These are phyloP conservation scores for Suhomyces anneliseae DNA, from an alignment of 1,139 yeast genomes.

Conservation along the genomic window DNA sequence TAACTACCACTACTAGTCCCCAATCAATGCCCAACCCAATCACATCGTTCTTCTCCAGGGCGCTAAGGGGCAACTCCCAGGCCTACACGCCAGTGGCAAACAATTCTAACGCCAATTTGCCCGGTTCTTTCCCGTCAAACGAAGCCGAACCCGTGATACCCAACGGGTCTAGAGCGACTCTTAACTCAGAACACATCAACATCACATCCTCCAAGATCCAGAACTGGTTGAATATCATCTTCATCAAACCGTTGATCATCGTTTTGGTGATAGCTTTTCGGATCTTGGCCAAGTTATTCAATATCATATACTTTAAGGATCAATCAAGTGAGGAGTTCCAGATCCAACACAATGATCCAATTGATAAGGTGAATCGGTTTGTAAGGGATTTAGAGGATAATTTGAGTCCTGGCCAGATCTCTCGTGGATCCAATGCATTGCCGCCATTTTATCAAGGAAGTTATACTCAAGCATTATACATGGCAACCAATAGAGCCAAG, in stretches of 20 bases:
- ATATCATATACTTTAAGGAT: slow-evolving; percentile 31
- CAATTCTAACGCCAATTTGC: too few relatives aligned
- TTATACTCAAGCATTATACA: slow-evolving; percentile 69
- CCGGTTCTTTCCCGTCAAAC: neutral
- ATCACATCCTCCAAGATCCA: neutral
- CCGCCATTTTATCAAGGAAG: slow-evolving; percentile 69
- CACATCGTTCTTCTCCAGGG: slow-evolving; percentile 6
- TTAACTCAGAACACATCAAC: slow-evolving; percentile 8
- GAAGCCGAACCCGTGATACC: slow-evolving; percentile 8
- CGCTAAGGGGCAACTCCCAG: slow-evolving; percentile 4
- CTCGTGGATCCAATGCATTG: slow-evolving; percentile 15
- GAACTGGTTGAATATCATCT: slow-evolving; percentile 20
- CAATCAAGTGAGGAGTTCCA: slow-evolving; percentile 5
- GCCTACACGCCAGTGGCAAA: slow-evolving; percentile 8
- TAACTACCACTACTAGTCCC: too few relatives aligned
- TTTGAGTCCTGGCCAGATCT: slow-evolving; percentile 24
- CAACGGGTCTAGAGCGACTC: neutral
- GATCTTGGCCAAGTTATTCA: slow-evolving; percentile 25
- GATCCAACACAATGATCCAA: slow-evolving; percentile 26
- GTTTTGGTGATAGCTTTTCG: slow-evolving; percentile 25
- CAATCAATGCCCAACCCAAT: slow-evolving; percentile 1
- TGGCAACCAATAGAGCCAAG: slow-evolving; percentile 65
- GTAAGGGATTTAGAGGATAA: slow-evolving; percentile 39
- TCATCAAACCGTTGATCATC: slow-evolving; percentile 33
- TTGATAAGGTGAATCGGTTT: slow-evolving; percentile 36